Evolutionary conservation across 352 stramenopile genomes (phyloP).

Genomic region (Blastocystis sp.): DNA sequence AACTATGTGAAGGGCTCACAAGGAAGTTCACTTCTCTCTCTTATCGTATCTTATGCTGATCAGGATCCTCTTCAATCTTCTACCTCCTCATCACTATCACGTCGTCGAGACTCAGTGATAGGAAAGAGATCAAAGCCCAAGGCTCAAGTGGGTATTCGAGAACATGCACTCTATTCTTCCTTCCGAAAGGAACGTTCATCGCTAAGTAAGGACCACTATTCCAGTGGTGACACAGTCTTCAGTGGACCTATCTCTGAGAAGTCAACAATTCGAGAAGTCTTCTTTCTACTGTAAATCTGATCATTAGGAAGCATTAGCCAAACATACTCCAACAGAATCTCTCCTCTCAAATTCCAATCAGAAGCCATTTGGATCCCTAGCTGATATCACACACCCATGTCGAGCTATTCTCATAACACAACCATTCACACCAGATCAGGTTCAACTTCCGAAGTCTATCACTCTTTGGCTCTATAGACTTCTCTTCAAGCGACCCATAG

Average conservation of each 20-base stretch:
- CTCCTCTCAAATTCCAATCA: not conserved
- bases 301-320: not conserved
- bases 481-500: not conserved
- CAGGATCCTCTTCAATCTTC: not conserved
- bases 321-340: not conserved
- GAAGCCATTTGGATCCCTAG: not conserved
- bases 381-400: not conserved
- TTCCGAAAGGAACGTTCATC: not conserved
- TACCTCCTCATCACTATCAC: not conserved
- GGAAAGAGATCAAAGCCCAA: not conserved
- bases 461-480: not conserved
- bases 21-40: not conserved
- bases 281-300: not conserved
- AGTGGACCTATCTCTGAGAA: not conserved
- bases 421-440: conserved; percentile 1
- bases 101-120: not conserved
- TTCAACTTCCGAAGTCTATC: not conserved
- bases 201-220: not conserved
- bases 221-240: not conserved
- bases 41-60: not conserved
- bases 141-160: not conserved
- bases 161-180: not conserved
- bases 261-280: conserved; percentile 4
- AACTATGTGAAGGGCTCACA: not conserved
- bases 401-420: conserved; percentile 17